Percentiles rank a stretch among this genome's conserved stretches.
Evolutionary conservation across 1,284 basidiomycete genomes (phyloP).

Genomic region (Porogramme epimiltina): DNA sequence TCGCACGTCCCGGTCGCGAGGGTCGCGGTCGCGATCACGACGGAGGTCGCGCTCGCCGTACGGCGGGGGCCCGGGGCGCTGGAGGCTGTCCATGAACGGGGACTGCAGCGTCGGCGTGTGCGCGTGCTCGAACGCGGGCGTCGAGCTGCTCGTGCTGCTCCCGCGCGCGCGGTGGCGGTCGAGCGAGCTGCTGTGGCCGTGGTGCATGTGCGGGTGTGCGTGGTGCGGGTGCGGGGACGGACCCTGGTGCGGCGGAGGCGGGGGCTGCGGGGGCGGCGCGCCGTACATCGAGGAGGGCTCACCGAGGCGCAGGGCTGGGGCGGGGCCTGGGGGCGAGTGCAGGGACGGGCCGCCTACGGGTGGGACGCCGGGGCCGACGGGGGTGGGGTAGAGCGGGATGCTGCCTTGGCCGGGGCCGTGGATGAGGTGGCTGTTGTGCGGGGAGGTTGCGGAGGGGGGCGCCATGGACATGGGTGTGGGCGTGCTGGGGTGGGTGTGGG

Average conservation of each 20-base stretch:
- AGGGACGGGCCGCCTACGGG: constrained; percentile 13
- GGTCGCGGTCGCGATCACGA: constrained; percentile 12
- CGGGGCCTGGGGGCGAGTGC: constrained; percentile 13
- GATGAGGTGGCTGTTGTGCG: constrained; percentile 13
- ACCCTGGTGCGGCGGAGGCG: background rate
- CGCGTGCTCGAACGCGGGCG: constrained; percentile 10
- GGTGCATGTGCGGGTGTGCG: no score
- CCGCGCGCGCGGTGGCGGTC: constrained; percentile 18
- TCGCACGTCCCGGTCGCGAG: constrained; percentile 12
- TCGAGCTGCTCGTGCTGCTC: constrained; percentile 18
- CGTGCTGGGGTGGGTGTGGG: constrained; percentile 21
- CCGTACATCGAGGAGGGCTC: constrained; percentile 36
- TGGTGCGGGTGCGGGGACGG: constrained; percentile 6
- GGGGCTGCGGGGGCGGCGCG: constrained; percentile 15
- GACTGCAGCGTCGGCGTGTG: background rate
- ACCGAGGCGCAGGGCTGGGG: constrained; percentile 21
- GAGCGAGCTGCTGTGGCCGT: no score
- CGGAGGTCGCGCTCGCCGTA: constrained; percentile 22
- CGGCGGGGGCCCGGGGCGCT: constrained; percentile 24
- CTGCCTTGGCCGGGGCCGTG: constrained; percentile 23
- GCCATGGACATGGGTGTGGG: constrained; percentile 31
- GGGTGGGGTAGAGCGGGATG: constrained; percentile 28
- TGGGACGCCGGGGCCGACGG: constrained; percentile 26
- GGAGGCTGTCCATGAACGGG: constrained; percentile 25
- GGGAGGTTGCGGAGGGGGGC: constrained; percentile 17